Evolutionary conservation across 495 filamentous ascomycete genomes (phyloP).

Genomic region (Collariella sp.): DNA sequence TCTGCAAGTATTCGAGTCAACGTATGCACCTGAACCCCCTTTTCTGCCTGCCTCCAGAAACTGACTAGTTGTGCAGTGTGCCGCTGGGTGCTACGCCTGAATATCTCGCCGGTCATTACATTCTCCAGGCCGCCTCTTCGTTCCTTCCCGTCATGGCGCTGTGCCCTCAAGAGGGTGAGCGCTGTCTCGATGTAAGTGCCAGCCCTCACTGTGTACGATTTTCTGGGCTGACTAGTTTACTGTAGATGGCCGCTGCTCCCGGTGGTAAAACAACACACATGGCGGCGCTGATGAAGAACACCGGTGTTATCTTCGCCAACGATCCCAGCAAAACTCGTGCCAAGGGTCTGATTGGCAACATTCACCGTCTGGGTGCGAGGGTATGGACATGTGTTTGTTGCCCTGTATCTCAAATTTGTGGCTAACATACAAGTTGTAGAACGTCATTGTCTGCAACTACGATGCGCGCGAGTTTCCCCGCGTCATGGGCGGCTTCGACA

Average conservation of each 20-base stretch:
- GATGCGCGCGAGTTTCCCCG: constrained; percentile 88
- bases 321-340: constrained; percentile 87
- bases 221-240: constrained; percentile 9
- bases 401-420: not conserved
- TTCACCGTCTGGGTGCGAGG: constrained; percentile 86
- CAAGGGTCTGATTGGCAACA: constrained; percentile 96
- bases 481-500: constrained; percentile 89
- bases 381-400: not conserved
- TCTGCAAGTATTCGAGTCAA: constrained; percentile 88
- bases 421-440: constrained; percentile 27
- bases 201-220: not conserved
- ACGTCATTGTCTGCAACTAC: constrained; percentile 90
- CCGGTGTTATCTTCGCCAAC: constrained; percentile 91
- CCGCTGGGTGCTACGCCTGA: constrained; percentile 97
- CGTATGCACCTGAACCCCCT: constrained; percentile 16
- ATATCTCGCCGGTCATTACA: constrained; percentile 95
- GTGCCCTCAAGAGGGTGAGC: constrained; percentile 85
- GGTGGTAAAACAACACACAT: constrained; percentile 97
- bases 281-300: constrained; percentile 96
- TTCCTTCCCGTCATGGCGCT: constrained; percentile 98
- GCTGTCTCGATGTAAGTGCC: constrained; percentile 48
- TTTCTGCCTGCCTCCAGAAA: not conserved
- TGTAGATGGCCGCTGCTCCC: constrained; percentile 84
- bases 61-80: constrained; percentile 36
- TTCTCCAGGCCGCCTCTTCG: constrained; percentile 91